Evolutionary conservation across 208 protist species (phyloP), one percentile per base, ranked within the genome.

Genomic region (Lotmaria passim): DNA sequence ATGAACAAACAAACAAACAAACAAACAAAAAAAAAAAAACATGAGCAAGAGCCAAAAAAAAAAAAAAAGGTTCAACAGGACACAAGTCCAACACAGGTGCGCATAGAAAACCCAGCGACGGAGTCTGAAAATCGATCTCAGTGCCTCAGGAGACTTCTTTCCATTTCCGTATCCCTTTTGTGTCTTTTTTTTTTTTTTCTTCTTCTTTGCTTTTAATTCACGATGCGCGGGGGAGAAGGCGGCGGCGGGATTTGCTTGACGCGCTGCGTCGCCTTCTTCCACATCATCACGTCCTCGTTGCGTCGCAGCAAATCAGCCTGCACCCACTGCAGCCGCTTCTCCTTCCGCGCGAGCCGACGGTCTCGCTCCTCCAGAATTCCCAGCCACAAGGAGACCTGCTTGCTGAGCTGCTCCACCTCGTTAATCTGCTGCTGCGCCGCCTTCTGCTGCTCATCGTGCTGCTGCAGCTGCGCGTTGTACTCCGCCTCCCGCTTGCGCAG

Each of bases 351-450:
- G 44, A 93, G 55, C 19, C 71, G 66, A 17, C 63, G 73, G 51
- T 96, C 81, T 21, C 91, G 81, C 60, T 86, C 85, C 61, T 96
- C 83, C 0, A 96, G 66, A 38, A 90, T 92, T 17, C 75, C 74
- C 51, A 96, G 66, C 86, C 88, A 93, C 73, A 64, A 81, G 8
- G 83, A 70, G 36, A 93, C 87, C 52, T 70, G 75, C 60, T 83
- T 83, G 47, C 79, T 78, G 24, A 95, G 80, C 65, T 73, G 62
- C 65, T 95, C 90, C 61, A 95, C 86, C 61, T 85, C 86, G 23
- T 52, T 62, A 28, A 93, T 82, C 39, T 69, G 65, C 48, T 47
- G 51, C 77, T 90, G 87, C 51, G 91, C 74, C 26, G 64, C 52
- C 67, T 78, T 65, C 69, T 96, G 85, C 46, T 76, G 76, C 34